Conservation (phyloP, 768 basidiomycete species). For the Hygrophorus russula region DNA sequence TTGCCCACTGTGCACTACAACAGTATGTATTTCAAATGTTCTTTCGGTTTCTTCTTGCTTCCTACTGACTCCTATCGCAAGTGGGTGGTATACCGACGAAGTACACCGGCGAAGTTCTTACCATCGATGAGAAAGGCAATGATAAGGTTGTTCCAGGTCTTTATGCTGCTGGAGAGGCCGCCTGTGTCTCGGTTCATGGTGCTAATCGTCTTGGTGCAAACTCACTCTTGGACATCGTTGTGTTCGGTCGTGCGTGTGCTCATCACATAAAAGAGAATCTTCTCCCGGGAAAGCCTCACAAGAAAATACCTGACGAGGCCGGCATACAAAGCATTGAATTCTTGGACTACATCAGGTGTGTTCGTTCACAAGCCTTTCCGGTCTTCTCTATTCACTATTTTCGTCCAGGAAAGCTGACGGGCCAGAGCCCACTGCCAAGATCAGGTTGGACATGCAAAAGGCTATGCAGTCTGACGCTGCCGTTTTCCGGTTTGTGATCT, state of each 20-base stretch:
- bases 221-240: conserved; percentile 96
- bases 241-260: conserved; percentile 98
- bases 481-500: conserved; percentile 66
- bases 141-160: conserved; percentile 93
- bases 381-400: neutral
- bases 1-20: conserved; percentile 98
- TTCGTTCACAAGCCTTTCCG: neutral
- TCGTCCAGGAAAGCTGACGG: conserved; percentile 59
- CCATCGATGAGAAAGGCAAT: conserved; percentile 77
- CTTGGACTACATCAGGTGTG: conserved; percentile 73
- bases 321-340: conserved; percentile 78
- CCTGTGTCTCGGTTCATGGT: conserved; percentile 97
- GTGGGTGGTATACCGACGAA: conserved; percentile 99
- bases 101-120: conserved; percentile 96
- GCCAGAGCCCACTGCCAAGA: conserved; percentile 75
- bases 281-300: conserved; percentile 85
- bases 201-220: conserved; percentile 99
- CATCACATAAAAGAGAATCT: conserved; percentile 92
- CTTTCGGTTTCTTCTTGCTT: conserved; percentile 8
- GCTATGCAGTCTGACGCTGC: conserved; percentile 98
- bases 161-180: conserved; percentile 98
- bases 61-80: conserved; percentile 16
- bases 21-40: conserved; percentile 42
- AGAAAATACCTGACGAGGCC: conserved; percentile 74
- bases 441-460: conserved; percentile 96